Evolutionary conservation across 2,329 filamentous ascomycete species (phyloP), one percentile per base, ranked within the genome.

Genomic region (Diaporthe citri): DNA sequence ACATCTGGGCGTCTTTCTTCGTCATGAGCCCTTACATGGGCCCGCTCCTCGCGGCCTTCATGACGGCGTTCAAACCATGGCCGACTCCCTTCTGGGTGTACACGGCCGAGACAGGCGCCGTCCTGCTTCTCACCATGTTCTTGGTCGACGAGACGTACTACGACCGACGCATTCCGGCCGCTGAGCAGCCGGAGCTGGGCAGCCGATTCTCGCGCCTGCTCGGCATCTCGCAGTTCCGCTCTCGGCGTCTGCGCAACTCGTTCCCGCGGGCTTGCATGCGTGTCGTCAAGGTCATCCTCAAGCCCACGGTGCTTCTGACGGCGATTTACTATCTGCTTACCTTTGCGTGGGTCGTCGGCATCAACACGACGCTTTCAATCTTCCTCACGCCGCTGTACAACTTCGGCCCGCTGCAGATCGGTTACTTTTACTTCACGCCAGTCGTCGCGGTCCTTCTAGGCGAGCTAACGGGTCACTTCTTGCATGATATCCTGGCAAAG

Each of bases 341-440:
- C 48, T 88, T 89, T 73, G 85, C 86, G 0, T 88, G 86, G 87
- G 86, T 86, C 1, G 86, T 90, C 31, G 89, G 88, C 8, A 88
- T 91, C 80, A 90, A 91, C 78, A 90, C 88, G 0, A 90, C 89
- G 0, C 82, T 90, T 0, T 83, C 87, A 59, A 88, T 90, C 28
- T 87, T 90, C 74, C 82, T 90, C 4, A 82, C 83, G 0, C 86
- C 86, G 0, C 80, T 88, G 4, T 90, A 90, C 78, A 83, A 84
- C 15, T 89, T 90, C 78, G 86, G 85, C 0, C 83, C 85, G 0
- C 85, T 85, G 60, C 84, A 87, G 70, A 87, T 90, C 64, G 89
- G 87, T 78, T 86, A 80, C 80, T 90, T 91, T 79, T 91, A 92
- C 81, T 91, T 92, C 79, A 88, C 89, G 0, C 88, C 88, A 3